Base-by-base conservation (phyloP, 2,329 filamentous ascomycete species). In the Pseudogymnoascus sp. region DNA sequence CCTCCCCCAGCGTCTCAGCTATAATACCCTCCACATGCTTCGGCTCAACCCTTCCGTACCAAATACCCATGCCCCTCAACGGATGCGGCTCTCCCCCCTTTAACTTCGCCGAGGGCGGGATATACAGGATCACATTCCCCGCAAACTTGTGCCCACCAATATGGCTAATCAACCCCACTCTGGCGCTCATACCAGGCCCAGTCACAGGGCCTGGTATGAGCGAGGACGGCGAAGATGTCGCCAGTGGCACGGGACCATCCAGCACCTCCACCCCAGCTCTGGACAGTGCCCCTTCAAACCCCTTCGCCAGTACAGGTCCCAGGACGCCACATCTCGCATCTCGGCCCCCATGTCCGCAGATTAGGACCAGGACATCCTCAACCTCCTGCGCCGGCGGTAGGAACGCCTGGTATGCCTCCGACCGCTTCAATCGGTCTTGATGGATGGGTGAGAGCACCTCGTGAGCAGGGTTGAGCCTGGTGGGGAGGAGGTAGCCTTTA, bases 81-180 rank as follows among this genome's bases (percentile, higher is more conserved):
- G 84, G 80, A 72, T 90, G 85, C 8, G 68, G 66, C 66, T 75
- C 67, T 4, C 79, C 81, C 3, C 75, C 76, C 31, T 64, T 68
- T 2, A 72, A 74, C 65, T 72, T 78, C 66, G 78, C 64, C 0
- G 70, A 71, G 0, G 86, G 88, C 4, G 91, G 90, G 4, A 95
- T 73, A 70, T 95, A 95, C 1, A 95, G 76, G 59, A 95, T 91
- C 37, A 93, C 84, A 73, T 96, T 96, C 1, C 91, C 91, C 0
- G 91, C 91, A 73, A 88, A 93, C 73, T 92, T 93, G 75, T 96
- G 91, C 0, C 91, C 91, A 0, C 90, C 90, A 62, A 96, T 87
- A 70, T 96, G 91, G 65, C 87, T 91, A 63, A 93, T 89, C 62
- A 88, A 70, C 0, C 84, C 90, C 0, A 93, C 82, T 59, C 86